phyloP scores from a whole-genome alignment of 768 basidiomycete species.

The Naganishia vishniacii region DNA sequence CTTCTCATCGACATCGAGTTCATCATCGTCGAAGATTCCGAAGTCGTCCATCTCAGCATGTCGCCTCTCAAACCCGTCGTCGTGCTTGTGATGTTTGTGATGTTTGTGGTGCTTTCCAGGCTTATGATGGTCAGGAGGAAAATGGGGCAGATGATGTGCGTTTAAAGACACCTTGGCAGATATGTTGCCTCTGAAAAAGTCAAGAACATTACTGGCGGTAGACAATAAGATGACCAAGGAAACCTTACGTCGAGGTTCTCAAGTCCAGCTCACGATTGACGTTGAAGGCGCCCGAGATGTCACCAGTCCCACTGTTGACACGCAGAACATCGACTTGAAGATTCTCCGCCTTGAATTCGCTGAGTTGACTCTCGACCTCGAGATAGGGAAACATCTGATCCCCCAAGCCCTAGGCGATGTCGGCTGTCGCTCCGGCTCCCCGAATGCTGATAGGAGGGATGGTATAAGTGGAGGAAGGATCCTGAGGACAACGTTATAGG shows the following conservation, averaged over 20 bases:
- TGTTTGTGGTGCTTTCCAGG: conserved; percentile 9
- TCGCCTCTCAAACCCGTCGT: too few species aligned
- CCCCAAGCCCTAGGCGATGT: not conserved
- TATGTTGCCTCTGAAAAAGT: not conserved
- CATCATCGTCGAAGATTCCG: not conserved
- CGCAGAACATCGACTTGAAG: not conserved
- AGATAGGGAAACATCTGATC: not conserved
- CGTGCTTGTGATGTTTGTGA: conserved; percentile 11
- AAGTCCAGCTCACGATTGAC: conserved; percentile 16
- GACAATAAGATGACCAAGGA: too few species aligned
- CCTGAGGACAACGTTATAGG: conserved; percentile 2
- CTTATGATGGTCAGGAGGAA: not conserved
- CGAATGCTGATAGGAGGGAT: conserved; percentile 9
- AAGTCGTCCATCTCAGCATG: not conserved
- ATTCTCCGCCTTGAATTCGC: not conserved
- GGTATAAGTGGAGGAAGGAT: not conserved
- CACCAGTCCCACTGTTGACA: conserved; percentile 13
- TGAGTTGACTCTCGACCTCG: not conserved
- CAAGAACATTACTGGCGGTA: not conserved
- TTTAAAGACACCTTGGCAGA: not conserved
- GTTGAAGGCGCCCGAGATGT: conserved; percentile 23
- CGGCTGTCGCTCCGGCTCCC: conserved; percentile 3
- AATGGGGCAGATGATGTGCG: not conserved
- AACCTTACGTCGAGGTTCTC: conserved; percentile 20
- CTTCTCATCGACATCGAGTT: not conserved